Evolutionary conservation across 345 rosid genomes (phyloP).

Genomic region (sweet orange (Citrus sinensis)): DVS_A1.0 CM039169.1:24958001-24958500

Average conservation of each 20-base stretch:
- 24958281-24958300: conserved; percentile 3
- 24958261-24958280: conserved; percentile 12
- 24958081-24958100: not conserved
- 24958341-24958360: conserved; percentile 9
- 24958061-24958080: not conserved
- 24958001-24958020: too few relatives aligned
- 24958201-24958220: conserved; percentile 8
- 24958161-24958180: not conserved
- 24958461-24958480: conserved; percentile 16
- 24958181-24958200: not conserved
- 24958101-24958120: not conserved
- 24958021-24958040: not conserved
- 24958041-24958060: not conserved
- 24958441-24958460: conserved; percentile 9
- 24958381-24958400: conserved; percentile 3
- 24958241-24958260: not conserved
- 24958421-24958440: conserved; percentile 1
- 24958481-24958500: too few relatives aligned
- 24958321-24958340: conserved; percentile 6
- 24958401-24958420: conserved; percentile 19
- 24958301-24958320: not conserved
- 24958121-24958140: not conserved
- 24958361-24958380: not conserved
- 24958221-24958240: not conserved
- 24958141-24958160: not conserved